Conservation (phyloP, 2,329 filamentous ascomycete species). For the Daldinia eschscholtzii region DNA sequence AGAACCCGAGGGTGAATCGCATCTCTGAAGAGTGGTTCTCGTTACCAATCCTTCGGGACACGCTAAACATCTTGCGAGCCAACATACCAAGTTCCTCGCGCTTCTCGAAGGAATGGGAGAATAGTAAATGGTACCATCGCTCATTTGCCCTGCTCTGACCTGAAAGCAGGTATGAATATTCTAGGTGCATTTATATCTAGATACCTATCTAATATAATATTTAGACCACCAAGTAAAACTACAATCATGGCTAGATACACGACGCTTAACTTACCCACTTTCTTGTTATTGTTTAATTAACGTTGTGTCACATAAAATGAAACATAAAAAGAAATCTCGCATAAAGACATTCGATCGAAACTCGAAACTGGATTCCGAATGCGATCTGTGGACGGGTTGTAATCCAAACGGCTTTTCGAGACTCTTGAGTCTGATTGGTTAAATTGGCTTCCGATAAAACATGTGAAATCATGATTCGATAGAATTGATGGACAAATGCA, state of each 20-base stretch:
- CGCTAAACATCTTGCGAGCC: neutral
- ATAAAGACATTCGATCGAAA: neutral
- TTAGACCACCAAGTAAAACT: neutral
- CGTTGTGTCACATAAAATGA: neutral
- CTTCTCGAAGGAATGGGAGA: neutral
- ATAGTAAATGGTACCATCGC: too few species aligned
- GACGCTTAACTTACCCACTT: neutral
- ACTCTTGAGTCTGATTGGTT: neutral
- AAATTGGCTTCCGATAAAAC: neutral
- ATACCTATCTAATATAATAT: neutral
- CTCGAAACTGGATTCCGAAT: neutral
- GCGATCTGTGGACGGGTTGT: neutral
- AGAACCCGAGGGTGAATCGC: neutral
- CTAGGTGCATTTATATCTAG: neutral
- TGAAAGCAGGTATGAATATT: neutral
- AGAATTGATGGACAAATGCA: neutral
- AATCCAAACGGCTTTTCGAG: too few species aligned
- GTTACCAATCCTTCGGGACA: neutral
- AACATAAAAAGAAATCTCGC: neutral
- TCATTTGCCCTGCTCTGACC: neutral
- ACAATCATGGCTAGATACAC: neutral
- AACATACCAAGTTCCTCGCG: neutral
- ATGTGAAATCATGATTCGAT: neutral
- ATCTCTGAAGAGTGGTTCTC: neutral
- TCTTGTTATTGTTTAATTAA: neutral